Evolutionary conservation across 345 rosid genomes (phyloP), one percentile per base, ranked within the genome.

Genomic region (Euclidium syriacum): DNA sequence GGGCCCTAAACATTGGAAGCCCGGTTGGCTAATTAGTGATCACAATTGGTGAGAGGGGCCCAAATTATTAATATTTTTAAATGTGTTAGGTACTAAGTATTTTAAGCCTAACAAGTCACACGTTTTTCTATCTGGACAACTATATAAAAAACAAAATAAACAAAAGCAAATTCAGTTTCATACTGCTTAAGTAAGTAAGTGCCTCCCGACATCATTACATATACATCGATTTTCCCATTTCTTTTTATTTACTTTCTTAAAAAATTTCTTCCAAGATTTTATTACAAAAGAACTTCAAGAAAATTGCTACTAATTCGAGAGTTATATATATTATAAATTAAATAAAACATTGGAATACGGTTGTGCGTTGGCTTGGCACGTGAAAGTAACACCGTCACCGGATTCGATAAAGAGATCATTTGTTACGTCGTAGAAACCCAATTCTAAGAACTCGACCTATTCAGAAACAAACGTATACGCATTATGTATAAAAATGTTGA

Each of bases 331-430:
- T n/a, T n/a, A n/a, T n/a, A n/a, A n/a, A n/a, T n/a, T n/a, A n/a
- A n/a, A n/a, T n/a, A n/a, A n/a, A n/a, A n/a, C n/a, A n/a, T 50
- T 15, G 44, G 70, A 43, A 52, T 10, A 22, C 53, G 36, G 69
- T 16, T 53, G 70, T 26, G 62, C 54, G 54, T 65, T 65, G 71
- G 47, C 42, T 8, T 16, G 71, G 29, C 47, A 65, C 53, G 71
- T 52, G 52, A 64, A 41, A 10, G 15, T 26, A 33, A 18, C 15
- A 64, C 33, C 58, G 49, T 50, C 57, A 49, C 60, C 1, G 23
- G 19, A 25, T 34, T 49, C 12, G 58, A 41, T 11, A 38, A 23
- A 25, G 35, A 15, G 27, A 18, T n/a, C 0, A 49, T 3, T 38
- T 7, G 67, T 26, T 26, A 42, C 36, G n/a, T 30, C 27, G n/a